Base-by-base conservation (phyloP, 257 asterid genomes). In the Solanum paucissectum region DNA sequence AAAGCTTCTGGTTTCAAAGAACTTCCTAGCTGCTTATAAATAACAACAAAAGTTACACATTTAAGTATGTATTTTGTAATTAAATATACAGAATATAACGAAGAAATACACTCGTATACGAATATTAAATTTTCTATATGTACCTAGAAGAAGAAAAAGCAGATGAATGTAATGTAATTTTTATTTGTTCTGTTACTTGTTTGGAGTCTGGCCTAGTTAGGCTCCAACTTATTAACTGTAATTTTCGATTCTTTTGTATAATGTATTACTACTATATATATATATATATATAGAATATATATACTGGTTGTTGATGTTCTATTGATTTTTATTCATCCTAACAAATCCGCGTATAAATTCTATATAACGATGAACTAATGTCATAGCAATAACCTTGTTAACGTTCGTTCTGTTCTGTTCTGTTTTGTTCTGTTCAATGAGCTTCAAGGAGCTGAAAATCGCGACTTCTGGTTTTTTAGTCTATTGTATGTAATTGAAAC, bases 391-490 rank as follows among this genome's bases (percentile, higher is more conserved):
- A 75, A 1, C 8, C 58, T n/a, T n/a, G 3, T 75, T 10, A 38
- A 76, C 12, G 44, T 74, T 21, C 21, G 18, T 76, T 38, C 33
- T 76, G 83, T n/a, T 6, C 6, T 40, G 58, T 49, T 5, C 8
- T 14, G 20, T 52, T 14, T 0, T 46, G 55, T 46, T 16, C 1
- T 6, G 60, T 55, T 55, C 64, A 46, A 46, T 18, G 64, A 42
- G 46, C 13, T 52, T 2, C 12, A 46, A 21, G 8, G 92, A 91
- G 83, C 89, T 91, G 76, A 52, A 36, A n/a, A 82, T 52, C 0
- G 87, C 87, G 23, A 91, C 91, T 10, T 33, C 46, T 81, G 86
- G 29, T 84, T 87, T 84, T 87, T 73, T 83, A 7, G 76, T 25
- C 10, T 83, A 85, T 18, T 55, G 64, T 18, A 58, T 58, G 27